Base-by-base conservation (phyloP, 495 filamentous ascomycete species). In the Penicillium waksmanii region DNA sequence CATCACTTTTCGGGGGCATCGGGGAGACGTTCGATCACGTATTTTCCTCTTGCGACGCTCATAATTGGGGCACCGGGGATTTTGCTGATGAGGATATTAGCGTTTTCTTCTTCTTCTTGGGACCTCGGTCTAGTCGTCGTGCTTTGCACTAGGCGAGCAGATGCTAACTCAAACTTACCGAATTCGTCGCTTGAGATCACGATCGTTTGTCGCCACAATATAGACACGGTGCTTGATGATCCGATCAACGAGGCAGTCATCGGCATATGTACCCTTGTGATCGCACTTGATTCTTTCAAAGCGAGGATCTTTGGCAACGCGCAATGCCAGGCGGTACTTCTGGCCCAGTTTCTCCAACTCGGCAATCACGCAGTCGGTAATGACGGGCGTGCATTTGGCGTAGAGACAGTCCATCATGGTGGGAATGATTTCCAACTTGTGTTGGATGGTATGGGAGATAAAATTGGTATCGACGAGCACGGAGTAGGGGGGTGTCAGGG, bases 391-490 rank as follows among this genome's bases (percentile, higher is more conserved):
- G 64, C 80, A 83, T 54, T 83, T 82, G 31, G 80, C 80, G 60
- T 82, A 82, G 31, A 84, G 59, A 52, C 79, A 89, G 70, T 95
- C 91, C 89, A 96, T 96, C 83, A 96, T 89, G 12, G 87, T 84
- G 56, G 93, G 85, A 8, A 96, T 83, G 4, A 98, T 77, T 23
- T 94, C 91, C 15, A 96, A 84, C 76, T 98, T 98, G 62, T 87
- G 84, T 62, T 93, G 89, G 27, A 98, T 92, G 5, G 92, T 93
- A 71, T 96, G 92, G 40, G 86, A 90, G 52, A 98, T 84, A 70
- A 98, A 98, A 72, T 97, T 97, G 76, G 93, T 96, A 76, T 96
- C 92, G 61, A 89, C 82, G 27, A 96, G 86, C 40, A 96, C 84
- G 13, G 81, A 84, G 80, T 96, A 97, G n/a, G 92, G 92, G 2